These are phyloP conservation scores for Pichia sp. DNA, from an alignment of 1,139 yeast species.

Conservation along the genomic window DNA sequence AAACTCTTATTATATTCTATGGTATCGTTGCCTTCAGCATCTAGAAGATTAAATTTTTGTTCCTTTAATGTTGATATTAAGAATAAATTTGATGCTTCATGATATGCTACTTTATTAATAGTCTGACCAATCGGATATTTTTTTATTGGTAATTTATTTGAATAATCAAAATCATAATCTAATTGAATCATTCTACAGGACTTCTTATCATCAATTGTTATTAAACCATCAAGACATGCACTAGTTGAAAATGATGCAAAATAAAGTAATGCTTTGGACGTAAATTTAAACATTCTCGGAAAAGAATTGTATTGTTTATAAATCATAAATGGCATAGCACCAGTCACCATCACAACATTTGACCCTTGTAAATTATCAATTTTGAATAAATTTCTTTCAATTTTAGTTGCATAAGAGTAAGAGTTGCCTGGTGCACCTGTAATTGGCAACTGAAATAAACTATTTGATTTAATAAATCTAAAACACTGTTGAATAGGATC, in stretches of 20 bases:
- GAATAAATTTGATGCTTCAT: slow-evolving; percentile 60
- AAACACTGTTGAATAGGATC: slow-evolving; percentile 40
- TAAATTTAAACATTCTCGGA: slow-evolving; percentile 64
- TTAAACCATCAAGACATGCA: slow-evolving; percentile 44
- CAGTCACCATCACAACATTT: slow-evolving; percentile 65
- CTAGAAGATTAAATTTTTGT: slow-evolving; percentile 59
- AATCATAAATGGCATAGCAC: slow-evolving; percentile 65
- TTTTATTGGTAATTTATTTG: slow-evolving; percentile 59
- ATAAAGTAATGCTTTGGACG: slow-evolving; percentile 58
- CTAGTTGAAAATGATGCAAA: slow-evolving; percentile 45
- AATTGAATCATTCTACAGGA: slow-evolving; percentile 68
- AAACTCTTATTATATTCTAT: slow-evolving; percentile 49
- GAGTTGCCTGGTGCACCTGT: slow-evolving; percentile 81
- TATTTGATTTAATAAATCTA: slow-evolving; percentile 44
- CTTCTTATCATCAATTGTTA: slow-evolving; percentile 65
- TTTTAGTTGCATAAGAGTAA: slow-evolving; percentile 58
- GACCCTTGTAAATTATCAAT: slow-evolving; percentile 53
- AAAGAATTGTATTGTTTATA: slow-evolving; percentile 57
- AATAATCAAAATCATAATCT: slow-evolving; percentile 41
- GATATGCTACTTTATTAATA: slow-evolving; percentile 66
- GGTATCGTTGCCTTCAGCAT: slow-evolving; percentile 66
- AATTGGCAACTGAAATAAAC: slow-evolving; percentile 34
- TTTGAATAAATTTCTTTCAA: slow-evolving; percentile 64
- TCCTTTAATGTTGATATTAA: slow-evolving; percentile 59
- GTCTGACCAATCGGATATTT: slow-evolving; percentile 53